These are phyloP conservation scores for Agarophyton chilense DNA, from an alignment of 23 red algal species.

Conservation along the genomic window DNA sequence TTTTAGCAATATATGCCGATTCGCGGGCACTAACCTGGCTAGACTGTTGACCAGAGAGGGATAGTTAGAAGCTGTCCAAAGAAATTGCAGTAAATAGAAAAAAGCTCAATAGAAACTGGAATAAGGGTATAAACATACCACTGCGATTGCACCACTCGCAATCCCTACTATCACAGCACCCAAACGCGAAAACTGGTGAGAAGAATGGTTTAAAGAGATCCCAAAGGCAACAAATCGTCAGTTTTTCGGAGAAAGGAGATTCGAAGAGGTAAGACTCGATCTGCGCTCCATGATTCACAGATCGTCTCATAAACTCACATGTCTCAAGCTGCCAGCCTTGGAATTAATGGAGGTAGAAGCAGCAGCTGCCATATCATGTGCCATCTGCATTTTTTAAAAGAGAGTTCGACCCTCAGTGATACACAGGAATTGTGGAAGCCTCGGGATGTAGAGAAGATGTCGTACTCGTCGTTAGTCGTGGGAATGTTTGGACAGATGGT, in stretches of 20 bases:
- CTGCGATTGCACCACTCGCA: slow-evolving; percentile 28
- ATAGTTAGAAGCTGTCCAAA: not conserved
- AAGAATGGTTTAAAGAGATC: not conserved
- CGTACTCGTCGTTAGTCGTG: not conserved
- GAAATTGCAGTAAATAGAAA: not conserved
- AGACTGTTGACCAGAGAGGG: not conserved
- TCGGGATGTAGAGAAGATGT: not conserved
- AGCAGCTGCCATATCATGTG: slow-evolving; percentile 46
- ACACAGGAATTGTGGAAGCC: not conserved
- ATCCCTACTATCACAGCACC: slow-evolving; percentile 42
- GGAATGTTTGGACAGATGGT: not conserved
- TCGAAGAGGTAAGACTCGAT: not conserved
- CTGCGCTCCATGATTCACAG: not conserved
- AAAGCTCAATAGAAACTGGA: too few species aligned
- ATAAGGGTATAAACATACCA: too few species aligned
- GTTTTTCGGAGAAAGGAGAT: not conserved
- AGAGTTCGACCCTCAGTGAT: not conserved
- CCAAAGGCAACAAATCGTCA: not conserved
- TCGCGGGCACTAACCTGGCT: slow-evolving; percentile 27
- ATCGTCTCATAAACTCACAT: slow-evolving; percentile 27
- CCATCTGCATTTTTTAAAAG: slow-evolving; percentile 45
- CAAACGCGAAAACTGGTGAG: slow-evolving; percentile 35
- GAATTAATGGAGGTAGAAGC: slow-evolving; percentile 39
- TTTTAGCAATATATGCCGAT: slow-evolving; percentile 35
- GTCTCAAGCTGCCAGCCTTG: slow-evolving; percentile 41